Base-by-base conservation (phyloP, 768 basidiomycete genomes). In the Boletus tomentosulus region DNA sequence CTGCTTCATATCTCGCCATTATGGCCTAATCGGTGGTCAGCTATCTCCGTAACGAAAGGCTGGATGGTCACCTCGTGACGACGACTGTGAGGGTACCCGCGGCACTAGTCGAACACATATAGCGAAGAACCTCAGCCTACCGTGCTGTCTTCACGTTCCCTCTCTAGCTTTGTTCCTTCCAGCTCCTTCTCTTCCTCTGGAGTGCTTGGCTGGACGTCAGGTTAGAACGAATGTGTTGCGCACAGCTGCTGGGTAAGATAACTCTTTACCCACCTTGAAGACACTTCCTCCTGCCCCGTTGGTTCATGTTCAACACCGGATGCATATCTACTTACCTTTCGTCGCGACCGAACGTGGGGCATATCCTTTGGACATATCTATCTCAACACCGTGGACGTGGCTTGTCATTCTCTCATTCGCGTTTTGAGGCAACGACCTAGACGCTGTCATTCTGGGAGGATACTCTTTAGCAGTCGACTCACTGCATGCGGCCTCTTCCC, bases 61-160 rank as follows among this genome's bases (percentile, higher is more conserved):
- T 33, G 31, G 8, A 33, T 35, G 13, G 34, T 34, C 3, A 30
- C 45, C 43, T 34, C 51, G 52, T 54, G 52, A 31, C 3, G 34
- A 45, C 19, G 25, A 62, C 60, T 30, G 59, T 31, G 50, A 58
- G 57, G 61, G 60, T 61, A 62, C 60, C n/a, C n/a, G n/a, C n/a
- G n/a, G n/a, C n/a, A n/a, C 47, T 22, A 6, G 43, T 50, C 15
- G n/a, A 31, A 37, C 33, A 8, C 37, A 59, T 53, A 50, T 44
- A 62, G 38, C 30, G 9, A n/a, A n/a, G n/a, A n/a, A n/a, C 19
- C 10, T 35, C 34, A 16, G 13, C 12, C 34, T 2, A 35, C 34
- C 34, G 13, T 11, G 34, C 15, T 35, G 34, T 35, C 6, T 35
- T 16, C 7, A 35, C 34, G 34, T 35, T 35, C 34, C 15, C 15